Evolutionary conservation across 1,139 yeast genomes (phyloP), one percentile per base, ranked within the genome.

Genomic region (Kodamaea anthophila): DNA sequence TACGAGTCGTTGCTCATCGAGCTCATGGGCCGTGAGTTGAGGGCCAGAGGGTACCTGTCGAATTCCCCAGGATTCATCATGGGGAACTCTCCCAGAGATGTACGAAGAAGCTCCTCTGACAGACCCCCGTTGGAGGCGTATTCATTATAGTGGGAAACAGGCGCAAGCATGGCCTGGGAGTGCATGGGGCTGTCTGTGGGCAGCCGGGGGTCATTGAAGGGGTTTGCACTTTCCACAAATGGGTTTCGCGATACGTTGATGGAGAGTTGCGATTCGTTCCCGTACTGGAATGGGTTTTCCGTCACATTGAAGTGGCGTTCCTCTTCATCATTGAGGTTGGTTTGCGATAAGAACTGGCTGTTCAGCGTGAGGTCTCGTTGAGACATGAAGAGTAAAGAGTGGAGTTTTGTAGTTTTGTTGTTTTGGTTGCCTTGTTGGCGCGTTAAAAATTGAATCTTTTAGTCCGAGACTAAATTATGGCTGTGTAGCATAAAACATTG

Each of bases 1-100:
- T 25, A 22, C 23, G 31, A 29, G 19, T 28, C 31, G 36, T 43
- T 34, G 23, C 46, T 40, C 9, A 41, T 28, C 15, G 41, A 32
- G 10, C 42, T 7, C 15, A 41, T 46, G 5, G 35, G 44, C 7
- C 50, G 36, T 21, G 47, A 42, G 5, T 39, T 35, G 11, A 39
- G 39, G 37, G 42, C 43, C 30, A 37, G 35, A 9, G 51, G 51
- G 32, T 46, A 46, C 21, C 48, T 26, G 34, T 44, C 48, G 28
- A 34, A 44, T 26, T 39, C 46, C 5, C 40, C 18, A 2, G 50
- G 44, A 12, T 26, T 41, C n/a, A 36, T 32, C 27, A 24, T 21
- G 13, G 9, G 14, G 18, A 24, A 24, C 7, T 24, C 27, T 4
- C 21, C 21, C 21, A 18, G 21, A 6, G 15, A 6, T 9, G 18